Base-by-base conservation (phyloP, 768 basidiomycete species). In the Neoboletus brunneissimus region DNA sequence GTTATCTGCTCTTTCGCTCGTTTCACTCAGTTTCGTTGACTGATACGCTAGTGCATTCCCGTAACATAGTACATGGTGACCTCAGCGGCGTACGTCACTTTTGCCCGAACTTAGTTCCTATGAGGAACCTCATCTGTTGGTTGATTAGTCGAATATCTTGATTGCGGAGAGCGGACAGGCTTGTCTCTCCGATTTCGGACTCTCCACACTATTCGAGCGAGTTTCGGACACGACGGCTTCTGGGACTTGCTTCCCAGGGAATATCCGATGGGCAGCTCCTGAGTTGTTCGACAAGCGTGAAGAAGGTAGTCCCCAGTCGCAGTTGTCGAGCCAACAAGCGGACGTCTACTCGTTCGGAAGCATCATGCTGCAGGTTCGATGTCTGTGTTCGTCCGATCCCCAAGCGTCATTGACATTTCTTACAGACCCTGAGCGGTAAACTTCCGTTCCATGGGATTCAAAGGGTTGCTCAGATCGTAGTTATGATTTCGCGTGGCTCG, bases 1-100 rank as follows among this genome's bases (percentile, higher is more conserved):
- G 54, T 49, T 22, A 18, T 43, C 6, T 3, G 0, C 18, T 12
- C 7, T 23, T 31, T 48, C 9, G 22, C 5, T 43, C 6, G 16
- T 25, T 31, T 13, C 25, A 13, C 8, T 27, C 22, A 7, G 42
- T 44, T 31, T 58, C 12, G 29, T 34, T 22, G 22, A 58, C 48
- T 20, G 22, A 38, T 42, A 29, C 4, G 4, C 35, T 51, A 71
- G 64, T 69, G 48, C 64, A 65, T 43, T 37, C 61, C 15, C 46
- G 56, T 68, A 27, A 56, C n/a, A 16, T 67, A 23, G 64, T 75
- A 23, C 77, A 79, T 29, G 76, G 77, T 4, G 77, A 79, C 45
- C 47, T 79, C 18, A 76, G 76, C 56, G 70, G 74, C 10, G 77
- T 60, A 48, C 4, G 63, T 69, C 15, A 12, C 18, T 32, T 29